Base-by-base conservation (phyloP, 164 flowering plant species). In the Houttuynia cordata region DNA sequence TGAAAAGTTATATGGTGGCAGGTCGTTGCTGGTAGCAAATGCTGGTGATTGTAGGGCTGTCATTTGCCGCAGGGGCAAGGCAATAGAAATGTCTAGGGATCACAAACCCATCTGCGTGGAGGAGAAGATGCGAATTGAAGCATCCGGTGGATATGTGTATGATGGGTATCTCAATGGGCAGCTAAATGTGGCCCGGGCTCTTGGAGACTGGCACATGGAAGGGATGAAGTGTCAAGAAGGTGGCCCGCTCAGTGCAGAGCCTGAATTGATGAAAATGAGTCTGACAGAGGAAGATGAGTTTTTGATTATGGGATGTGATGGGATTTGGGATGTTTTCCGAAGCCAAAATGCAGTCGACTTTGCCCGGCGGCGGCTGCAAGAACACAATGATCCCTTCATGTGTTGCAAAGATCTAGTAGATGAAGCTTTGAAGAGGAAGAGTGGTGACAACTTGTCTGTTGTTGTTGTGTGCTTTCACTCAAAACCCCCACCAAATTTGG, bases 141-240 rank as follows among this genome's bases (percentile, higher is more conserved):
- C 85, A 22, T 84, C 74, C 3, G 96, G 97, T 63, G 98, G 98
- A 4, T 84, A 76, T 61, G 80, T 92, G 1, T 70, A 68, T 51
- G 98, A 92, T 64, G 96, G 91, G 14, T 92, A 92, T 69, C 86
- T 92, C 57, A 89, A 87, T 62, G 98, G 91, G 39, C 97, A 81
- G 64, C 84, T 92, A 13, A 87, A 83, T 70, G 96, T 92, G 60
- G 84, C 98, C 19, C 90, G 98, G 51, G 98, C 98, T 25, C 64
- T 89, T n/a, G 98, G 98, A 20, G 94, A 92, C 64, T 92, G 97
- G 97, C 98, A 92, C 69, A 79, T 92, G 87, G 89, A 89, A 70
- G 96, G 93, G 42, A 49, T 91, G 78, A 88, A 88, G 70, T 70
- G 64, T 57, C 50, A 15, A 10, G 78, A 76, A 52, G 88, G 60